phyloP scores from a whole-genome alignment of 257 asterid species.

The Plectranthus barbatus region DNA sequence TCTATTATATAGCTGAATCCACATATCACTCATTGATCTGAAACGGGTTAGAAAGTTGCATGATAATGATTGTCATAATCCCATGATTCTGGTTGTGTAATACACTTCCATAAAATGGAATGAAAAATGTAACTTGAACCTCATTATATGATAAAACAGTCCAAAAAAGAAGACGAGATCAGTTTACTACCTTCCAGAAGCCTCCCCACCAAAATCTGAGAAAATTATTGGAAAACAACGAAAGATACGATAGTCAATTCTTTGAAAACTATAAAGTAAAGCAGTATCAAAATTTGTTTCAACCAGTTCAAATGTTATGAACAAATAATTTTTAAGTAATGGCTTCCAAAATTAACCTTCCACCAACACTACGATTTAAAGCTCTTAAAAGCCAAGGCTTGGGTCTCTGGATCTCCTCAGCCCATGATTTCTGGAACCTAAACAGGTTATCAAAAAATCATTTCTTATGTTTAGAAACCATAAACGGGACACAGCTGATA shows the following conservation, averaged over 20 bases:
- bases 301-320: conserved; percentile 6
- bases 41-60: neutral
- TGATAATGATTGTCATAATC: neutral
- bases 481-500: neutral
- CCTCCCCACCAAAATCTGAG: conserved; percentile 99
- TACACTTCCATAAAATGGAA: conserved; percentile 1
- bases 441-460: conserved; percentile 9
- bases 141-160: neutral
- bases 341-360: conserved; percentile 49
- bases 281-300: neutral
- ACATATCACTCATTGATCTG: neutral
- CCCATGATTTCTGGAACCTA: conserved; percentile 91
- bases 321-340: conserved; percentile 13
- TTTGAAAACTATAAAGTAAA: neutral
- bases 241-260: conserved; percentile 7
- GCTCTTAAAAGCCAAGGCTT: conserved; percentile 98
- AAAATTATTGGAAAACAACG: conserved; percentile 14
- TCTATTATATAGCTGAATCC: neutral
- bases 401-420: conserved; percentile 58
- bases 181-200: conserved; percentile 79
- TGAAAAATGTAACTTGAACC: neutral
- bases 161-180: conserved; percentile 11
- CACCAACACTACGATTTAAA: conserved; percentile 79
- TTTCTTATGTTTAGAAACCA: neutral
- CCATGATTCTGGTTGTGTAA: neutral